These are phyloP conservation scores for Platanus orientalis DNA, from an alignment of 164 flowering plant genomes.

Conservation along the genomic window DNA sequence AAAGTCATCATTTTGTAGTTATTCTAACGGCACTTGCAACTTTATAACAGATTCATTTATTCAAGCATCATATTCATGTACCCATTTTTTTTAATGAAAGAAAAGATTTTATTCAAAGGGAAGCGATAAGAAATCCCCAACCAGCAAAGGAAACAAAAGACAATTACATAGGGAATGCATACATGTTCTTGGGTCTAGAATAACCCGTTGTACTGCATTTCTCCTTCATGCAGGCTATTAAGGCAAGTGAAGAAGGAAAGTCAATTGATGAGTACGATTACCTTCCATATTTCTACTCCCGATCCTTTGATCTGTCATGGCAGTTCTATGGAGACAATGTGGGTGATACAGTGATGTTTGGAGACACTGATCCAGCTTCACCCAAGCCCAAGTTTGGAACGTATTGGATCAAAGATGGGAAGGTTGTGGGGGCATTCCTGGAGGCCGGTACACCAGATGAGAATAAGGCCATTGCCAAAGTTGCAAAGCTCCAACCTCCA, in stretches of 20 bases:
- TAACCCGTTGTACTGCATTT: not conserved
- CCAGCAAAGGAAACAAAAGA: too few relatives aligned
- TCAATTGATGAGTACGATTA: conserved; percentile 81
- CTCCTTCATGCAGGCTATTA: conserved; percentile 59
- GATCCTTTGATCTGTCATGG: conserved; percentile 90
- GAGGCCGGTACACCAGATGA: conserved; percentile 95
- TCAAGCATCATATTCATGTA: not conserved
- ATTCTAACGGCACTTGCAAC: not conserved
- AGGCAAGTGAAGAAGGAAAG: conserved; percentile 74
- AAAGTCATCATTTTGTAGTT: not conserved
- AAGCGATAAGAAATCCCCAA: too few relatives aligned
- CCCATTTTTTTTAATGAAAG: not conserved
- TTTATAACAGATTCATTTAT: not conserved
- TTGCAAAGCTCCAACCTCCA: conserved; percentile 74
- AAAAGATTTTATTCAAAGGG: too few relatives aligned
- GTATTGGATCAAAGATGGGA: conserved; percentile 93
- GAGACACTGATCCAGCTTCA: conserved; percentile 62
- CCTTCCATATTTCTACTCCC: conserved; percentile 94
- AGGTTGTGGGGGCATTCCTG: conserved; percentile 79
- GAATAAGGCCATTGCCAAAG: conserved; percentile 89
- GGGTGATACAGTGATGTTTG: conserved; percentile 81
- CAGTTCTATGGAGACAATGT: conserved; percentile 99
- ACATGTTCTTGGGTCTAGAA: not conserved
- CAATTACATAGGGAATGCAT: too few relatives aligned
- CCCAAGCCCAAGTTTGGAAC: conserved; percentile 79